phyloP scores from a whole-genome alignment of 306 rosid species.

The Trifolium fragiferum region DNA sequence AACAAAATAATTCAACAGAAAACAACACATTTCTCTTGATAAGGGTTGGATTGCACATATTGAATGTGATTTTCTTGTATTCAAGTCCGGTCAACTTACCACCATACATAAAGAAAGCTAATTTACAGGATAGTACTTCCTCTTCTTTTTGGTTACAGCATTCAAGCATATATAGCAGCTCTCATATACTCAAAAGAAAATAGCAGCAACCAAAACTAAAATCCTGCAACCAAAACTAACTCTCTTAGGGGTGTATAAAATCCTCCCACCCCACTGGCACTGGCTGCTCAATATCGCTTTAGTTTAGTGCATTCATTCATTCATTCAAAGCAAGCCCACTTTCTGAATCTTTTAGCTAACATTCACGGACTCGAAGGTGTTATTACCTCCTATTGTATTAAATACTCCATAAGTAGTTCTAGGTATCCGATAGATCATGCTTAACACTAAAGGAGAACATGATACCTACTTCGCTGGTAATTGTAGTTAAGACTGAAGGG shows the following conservation, averaged over 20 bases:
- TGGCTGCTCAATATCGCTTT: not conserved
- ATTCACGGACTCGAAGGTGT: not conserved
- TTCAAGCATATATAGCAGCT: not conserved
- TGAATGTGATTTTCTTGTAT: not conserved
- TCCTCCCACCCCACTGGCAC: not conserved
- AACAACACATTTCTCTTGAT: not conserved
- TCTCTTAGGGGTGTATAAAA: not conserved
- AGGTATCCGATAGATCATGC: not conserved
- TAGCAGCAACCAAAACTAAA: not conserved
- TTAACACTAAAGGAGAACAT: too few relatives aligned
- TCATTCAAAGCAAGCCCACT: not conserved
- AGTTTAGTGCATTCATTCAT: not conserved
- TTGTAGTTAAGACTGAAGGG: too few relatives aligned
- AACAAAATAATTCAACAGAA: not conserved
- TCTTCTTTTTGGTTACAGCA: not conserved
- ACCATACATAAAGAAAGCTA: not conserved
- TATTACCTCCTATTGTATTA: not conserved
- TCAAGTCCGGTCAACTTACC: not conserved
- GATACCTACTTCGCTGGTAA: too few relatives aligned
- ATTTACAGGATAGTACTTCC: not conserved
- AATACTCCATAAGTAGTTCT: not conserved
- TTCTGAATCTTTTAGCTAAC: not conserved
- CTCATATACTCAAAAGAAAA: slow-evolving; percentile 1
- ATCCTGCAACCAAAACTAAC: not conserved
- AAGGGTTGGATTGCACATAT: slow-evolving; percentile 4